Evolutionary conservation across 208 protist species (phyloP), one percentile per base, ranked within the genome.

Genomic region (Acanthamoeba castellanii): DNA sequence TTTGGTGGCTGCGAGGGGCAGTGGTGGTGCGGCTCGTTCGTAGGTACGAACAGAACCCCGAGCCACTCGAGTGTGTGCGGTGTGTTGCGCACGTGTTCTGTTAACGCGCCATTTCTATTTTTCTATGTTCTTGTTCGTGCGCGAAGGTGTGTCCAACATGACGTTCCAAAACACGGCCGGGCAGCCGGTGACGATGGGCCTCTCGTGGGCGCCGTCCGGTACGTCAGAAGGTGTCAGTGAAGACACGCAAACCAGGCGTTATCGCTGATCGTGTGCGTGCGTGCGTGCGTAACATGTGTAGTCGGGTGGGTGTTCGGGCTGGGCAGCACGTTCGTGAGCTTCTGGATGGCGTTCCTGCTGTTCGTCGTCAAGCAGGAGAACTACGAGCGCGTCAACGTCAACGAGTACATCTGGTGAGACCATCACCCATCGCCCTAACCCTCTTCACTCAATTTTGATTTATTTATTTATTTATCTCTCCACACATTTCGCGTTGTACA

Each of bases 281-380:
- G n/a, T 72, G 22, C 13, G n/a, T 20, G 64, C 7, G n/a, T n/a
- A 1, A 5, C 22, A 18, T 30, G 1, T 22, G 59, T n/a, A 92
- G 87, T 92, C 45, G 87, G 87, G 25, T 92, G 87, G 87, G 87
- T 92, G 34, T 92, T 92, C 30, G 87, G 87, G 87, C 87, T 92
- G 22, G 87, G 87, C 30, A 74, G 87, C 61, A 92, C 87, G 59
- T 11, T 92, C 32, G 87, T 92, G 57, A 76, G 61, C 59, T 92
- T 92, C 42, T 68, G 87, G 64, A 18, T 76, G 45, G 57, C 87
- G 18, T 92, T 92, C 59, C 61, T 76, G 9, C 61, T 92, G 57
- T 50, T 92, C 34, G 64, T 92, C 61, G 87, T 92, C 32, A 92
- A 92, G 87, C 87, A 92, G 59, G 64, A 92, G 57, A 92, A 92